phyloP scores from a whole-genome alignment of 2,329 filamentous ascomycete species.

The Beauveria medogensis region DNA sequence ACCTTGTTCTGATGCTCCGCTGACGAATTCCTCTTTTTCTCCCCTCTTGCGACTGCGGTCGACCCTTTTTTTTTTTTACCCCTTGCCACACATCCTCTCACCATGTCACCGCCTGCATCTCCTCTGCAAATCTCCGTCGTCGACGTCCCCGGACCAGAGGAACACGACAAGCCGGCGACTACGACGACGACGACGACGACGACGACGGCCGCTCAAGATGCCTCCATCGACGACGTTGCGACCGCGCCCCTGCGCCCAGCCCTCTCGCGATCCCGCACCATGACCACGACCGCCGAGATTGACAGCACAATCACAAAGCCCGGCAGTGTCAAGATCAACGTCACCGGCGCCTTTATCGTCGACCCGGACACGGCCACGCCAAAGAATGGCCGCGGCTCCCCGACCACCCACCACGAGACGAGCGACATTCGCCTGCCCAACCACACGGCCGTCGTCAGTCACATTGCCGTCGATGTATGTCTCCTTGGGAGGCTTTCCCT shows the following conservation, averaged over 20 bases:
- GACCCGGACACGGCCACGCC: slow-evolving; percentile 62
- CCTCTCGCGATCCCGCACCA: slow-evolving; percentile 16
- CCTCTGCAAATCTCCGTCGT: background rate
- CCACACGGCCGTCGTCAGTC: slow-evolving; percentile 89
- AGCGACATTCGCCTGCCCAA: slow-evolving; percentile 95
- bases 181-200: background rate
- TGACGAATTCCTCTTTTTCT: background rate
- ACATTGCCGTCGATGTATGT: slow-evolving; percentile 91
- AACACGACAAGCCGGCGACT: slow-evolving; percentile 3
- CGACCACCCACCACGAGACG: slow-evolving; percentile 54
- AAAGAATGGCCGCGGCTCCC: slow-evolving; percentile 37
- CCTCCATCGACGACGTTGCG: background rate
- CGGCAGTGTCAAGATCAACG: slow-evolving; percentile 84
- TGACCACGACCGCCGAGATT: slow-evolving; percentile 48
- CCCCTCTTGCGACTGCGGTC: slow-evolving; percentile 2
- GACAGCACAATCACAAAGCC: slow-evolving; percentile 54
- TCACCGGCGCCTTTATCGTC: slow-evolving; percentile 92
- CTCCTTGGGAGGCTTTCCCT: slow-evolving; percentile 10
- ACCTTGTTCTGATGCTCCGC: background rate
- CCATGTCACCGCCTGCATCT: slow-evolving; percentile 1
- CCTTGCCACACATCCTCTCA: background rate
- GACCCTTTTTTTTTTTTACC: background rate
- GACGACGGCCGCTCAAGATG: background rate
- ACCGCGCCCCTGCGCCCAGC: background rate
- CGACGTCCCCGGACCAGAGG: background rate